Percentiles rank a stretch among this genome's conserved stretches.
phyloP scores from a whole-genome alignment of 192 early-diverging fungal genomes.

The Backusella morwellensis region DNA sequence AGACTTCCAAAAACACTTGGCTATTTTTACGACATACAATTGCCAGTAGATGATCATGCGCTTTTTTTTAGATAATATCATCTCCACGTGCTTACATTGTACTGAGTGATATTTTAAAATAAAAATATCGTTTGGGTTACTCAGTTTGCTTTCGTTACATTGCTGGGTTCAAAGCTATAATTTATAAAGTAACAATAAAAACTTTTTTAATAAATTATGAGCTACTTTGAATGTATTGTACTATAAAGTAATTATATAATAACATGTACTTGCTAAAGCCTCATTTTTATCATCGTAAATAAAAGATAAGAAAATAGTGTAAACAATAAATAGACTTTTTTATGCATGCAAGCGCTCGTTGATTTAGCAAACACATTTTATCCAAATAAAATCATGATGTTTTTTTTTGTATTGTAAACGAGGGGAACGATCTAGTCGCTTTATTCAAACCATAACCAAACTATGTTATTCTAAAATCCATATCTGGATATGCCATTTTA shows the following conservation, averaged over 20 bases:
- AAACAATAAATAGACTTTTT: background rate
- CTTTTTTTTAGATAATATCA: background rate
- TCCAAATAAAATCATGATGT: slow-evolving; percentile 4
- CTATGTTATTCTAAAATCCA: slow-evolving; percentile 84
- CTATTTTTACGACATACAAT: slow-evolving; percentile 4
- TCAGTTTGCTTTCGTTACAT: background rate
- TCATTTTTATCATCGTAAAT: background rate
- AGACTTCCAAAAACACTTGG: background rate
- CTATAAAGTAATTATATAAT: background rate
- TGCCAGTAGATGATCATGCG: slow-evolving; percentile 9
- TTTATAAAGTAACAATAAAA: slow-evolving; percentile 5
- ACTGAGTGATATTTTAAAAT: background rate
- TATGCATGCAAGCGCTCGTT: background rate
- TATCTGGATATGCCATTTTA: slow-evolving; percentile 39
- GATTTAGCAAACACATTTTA: background rate
- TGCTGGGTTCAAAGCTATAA: background rate
- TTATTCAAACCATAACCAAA: slow-evolving; percentile 86
- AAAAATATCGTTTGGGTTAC: background rate
- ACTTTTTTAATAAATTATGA: background rate
- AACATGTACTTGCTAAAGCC: background rate
- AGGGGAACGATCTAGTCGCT: slow-evolving; percentile 77
- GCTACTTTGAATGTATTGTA: background rate
- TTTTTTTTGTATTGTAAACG: slow-evolving; percentile 44
- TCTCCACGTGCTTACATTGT: slow-evolving; percentile 8
- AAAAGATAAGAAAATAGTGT: background rate